A percentile compares a stretch with the other conserved stretches of the same genome.
phyloP scores from a whole-genome alignment of 495 filamentous ascomycete genomes.

The Penicillium maclennaniae region DNA sequence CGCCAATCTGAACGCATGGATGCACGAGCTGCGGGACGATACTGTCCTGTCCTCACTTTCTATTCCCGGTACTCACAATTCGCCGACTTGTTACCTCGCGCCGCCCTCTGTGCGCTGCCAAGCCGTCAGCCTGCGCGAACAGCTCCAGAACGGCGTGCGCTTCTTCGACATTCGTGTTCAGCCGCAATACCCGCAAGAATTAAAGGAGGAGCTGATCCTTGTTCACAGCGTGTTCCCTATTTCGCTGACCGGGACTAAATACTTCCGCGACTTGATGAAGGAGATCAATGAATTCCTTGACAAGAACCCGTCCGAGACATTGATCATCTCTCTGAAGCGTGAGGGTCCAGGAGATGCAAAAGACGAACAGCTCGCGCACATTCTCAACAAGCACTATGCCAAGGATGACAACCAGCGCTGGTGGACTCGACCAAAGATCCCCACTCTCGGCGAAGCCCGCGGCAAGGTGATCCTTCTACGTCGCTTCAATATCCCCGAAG shows the following conservation, averaged over 20 bases:
- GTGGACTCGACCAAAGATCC: slow-evolving; percentile 77
- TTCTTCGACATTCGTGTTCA: slow-evolving; percentile 91
- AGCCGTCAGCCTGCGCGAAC: slow-evolving; percentile 66
- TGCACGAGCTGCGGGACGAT: slow-evolving; percentile 64
- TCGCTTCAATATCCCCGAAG: slow-evolving; percentile 66
- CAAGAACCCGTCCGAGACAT: slow-evolving; percentile 69
- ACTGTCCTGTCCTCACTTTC: slow-evolving; percentile 74
- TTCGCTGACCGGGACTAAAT: slow-evolving; percentile 64
- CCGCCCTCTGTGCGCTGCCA: slow-evolving; percentile 94
- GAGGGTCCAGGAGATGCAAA: slow-evolving; percentile 79
- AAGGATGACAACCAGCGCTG: slow-evolving; percentile 55
- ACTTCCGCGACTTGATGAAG: slow-evolving; percentile 67
- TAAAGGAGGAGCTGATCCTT: slow-evolving; percentile 56
- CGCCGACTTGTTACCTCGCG: slow-evolving; percentile 74
- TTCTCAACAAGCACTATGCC: slow-evolving; percentile 69
- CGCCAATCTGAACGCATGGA: slow-evolving; percentile 72
- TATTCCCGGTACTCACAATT: slow-evolving; percentile 96
- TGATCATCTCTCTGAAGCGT: slow-evolving; percentile 87
- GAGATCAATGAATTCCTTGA: slow-evolving; percentile 72
- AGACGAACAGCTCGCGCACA: slow-evolving; percentile 71
- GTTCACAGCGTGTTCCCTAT: slow-evolving; percentile 81
- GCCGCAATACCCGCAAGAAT: slow-evolving; percentile 53
- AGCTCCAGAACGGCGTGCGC: slow-evolving; percentile 86
- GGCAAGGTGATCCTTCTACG: slow-evolving; percentile 84
- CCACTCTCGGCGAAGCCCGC: slow-evolving; percentile 73